Conservation (phyloP, 352 stramenopile genomes). For the Bremia lactucae region DNA sequence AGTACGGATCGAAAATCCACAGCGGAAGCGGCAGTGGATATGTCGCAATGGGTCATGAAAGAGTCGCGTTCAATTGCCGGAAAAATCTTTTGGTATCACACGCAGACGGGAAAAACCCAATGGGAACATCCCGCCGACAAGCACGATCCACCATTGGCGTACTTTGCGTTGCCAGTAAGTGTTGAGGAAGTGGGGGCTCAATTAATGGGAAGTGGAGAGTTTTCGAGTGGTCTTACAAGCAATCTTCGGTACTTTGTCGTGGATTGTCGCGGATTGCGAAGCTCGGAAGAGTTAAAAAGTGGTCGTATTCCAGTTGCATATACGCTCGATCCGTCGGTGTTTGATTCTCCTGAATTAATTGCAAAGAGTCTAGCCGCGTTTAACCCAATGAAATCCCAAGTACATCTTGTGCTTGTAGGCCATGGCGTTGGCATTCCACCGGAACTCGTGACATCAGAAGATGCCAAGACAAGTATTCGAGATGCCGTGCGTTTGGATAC, state of each 20-base stretch:
- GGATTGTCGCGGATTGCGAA: constrained; percentile 59
- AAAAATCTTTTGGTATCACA: constrained; percentile 77
- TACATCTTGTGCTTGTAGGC: constrained; percentile 68
- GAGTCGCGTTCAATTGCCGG: constrained; percentile 60
- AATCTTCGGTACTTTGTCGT: constrained; percentile 65
- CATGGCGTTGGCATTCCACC: constrained; percentile 59
- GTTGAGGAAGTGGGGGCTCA: constrained; percentile 57
- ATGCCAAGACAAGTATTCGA: constrained; percentile 60
- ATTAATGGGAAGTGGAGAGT: constrained; percentile 41
- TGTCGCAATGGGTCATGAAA: constrained; percentile 72
- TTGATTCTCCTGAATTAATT: constrained; percentile 74
- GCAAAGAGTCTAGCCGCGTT: constrained; percentile 57
- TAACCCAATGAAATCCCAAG: constrained; percentile 56
- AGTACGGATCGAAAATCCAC: constrained; percentile 22
- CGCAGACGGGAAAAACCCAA: constrained; percentile 58
- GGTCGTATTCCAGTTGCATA: constrained; percentile 66
- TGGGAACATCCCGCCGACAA: constrained; percentile 70
- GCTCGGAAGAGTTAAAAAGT: constrained; percentile 70
- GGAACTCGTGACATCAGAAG: constrained; percentile 46
- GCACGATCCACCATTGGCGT: constrained; percentile 38
- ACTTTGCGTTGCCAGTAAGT: constrained; percentile 58
- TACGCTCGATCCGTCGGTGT: constrained; percentile 66
- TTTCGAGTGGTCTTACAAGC: constrained; percentile 2
- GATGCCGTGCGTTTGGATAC: constrained; percentile 61
- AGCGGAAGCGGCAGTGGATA: constrained; percentile 43